These are phyloP conservation scores for Brassica incana DNA, from an alignment of 345 rosid genomes.

Conservation along the genomic window DNA sequence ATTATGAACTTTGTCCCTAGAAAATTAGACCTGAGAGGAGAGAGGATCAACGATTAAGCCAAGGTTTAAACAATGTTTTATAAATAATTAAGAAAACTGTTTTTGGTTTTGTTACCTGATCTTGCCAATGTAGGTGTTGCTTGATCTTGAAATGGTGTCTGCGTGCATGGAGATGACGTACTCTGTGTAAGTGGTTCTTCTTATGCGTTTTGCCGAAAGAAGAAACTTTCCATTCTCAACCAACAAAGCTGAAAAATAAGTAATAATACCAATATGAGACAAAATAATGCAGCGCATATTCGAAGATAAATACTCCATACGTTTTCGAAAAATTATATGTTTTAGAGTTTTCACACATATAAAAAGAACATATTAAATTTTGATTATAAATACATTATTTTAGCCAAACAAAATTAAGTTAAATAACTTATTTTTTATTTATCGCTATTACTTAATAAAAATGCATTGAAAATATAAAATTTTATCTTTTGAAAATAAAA, in stretches of 20 bases:
- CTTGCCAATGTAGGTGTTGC: slow-evolving; percentile 85
- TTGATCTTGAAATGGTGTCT: slow-evolving; percentile 83
- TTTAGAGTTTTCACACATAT: too few relatives aligned
- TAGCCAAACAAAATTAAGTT: too few relatives aligned
- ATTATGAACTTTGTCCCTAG: slow-evolving; percentile 87
- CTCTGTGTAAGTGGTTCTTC: slow-evolving; percentile 91
- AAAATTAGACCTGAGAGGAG: slow-evolving; percentile 75
- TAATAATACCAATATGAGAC: background rate
- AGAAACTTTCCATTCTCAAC: slow-evolving; percentile 94
- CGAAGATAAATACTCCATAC: too few relatives aligned
- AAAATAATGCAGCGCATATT: background rate
- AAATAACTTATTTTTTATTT: too few relatives aligned
- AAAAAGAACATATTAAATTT: too few relatives aligned
- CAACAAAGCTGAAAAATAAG: slow-evolving; percentile 55
- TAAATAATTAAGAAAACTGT: background rate
- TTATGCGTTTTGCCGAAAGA: slow-evolving; percentile 81
- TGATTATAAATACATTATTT: too few relatives aligned
- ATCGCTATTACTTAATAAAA: too few relatives aligned
- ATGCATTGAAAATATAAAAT: too few relatives aligned
- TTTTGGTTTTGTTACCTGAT: slow-evolving; percentile 52
- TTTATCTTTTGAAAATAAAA: too few relatives aligned
- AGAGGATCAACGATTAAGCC: background rate
- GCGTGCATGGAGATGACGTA: slow-evolving; percentile 91
- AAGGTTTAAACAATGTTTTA: background rate
- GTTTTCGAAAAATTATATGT: too few relatives aligned